phyloP scores from a whole-genome alignment of 257 asterid genomes.

The Cynanchum wilfordii region DNA sequence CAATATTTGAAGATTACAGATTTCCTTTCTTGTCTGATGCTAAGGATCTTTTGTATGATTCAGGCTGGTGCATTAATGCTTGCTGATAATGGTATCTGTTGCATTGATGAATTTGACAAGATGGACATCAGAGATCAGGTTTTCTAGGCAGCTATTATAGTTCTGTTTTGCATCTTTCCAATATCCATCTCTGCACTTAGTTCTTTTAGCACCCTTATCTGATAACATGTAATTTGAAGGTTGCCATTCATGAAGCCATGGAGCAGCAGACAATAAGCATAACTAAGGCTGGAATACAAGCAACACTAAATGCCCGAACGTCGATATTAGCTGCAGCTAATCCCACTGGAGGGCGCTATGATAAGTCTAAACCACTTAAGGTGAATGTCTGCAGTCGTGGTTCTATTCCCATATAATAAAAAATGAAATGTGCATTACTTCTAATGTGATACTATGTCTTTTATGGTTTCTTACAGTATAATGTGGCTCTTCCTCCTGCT shows the following conservation, averaged over 20 bases:
- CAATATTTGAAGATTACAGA: not conserved
- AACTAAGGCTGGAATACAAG: constrained; percentile 99
- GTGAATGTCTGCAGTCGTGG: constrained; percentile 31
- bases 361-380: constrained; percentile 91
- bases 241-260: constrained; percentile 99
- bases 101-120: constrained; percentile 98
- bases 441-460: constrained; percentile 9
- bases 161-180: constrained; percentile 7
- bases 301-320: constrained; percentile 95
- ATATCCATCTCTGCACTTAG: not conserved
- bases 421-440: not conserved
- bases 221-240: constrained; percentile 37
- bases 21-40: not conserved
- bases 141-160: constrained; percentile 11
- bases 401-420: not conserved
- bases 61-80: constrained; percentile 99
- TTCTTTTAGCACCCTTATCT: constrained; percentile 14
- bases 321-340: constrained; percentile 99
- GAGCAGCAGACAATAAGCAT: constrained; percentile 99
- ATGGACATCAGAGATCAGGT: constrained; percentile 99
- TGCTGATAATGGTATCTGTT: constrained; percentile 97
- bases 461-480: constrained; percentile 57
- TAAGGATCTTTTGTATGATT: constrained; percentile 11
- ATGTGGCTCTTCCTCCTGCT: constrained; percentile 99
- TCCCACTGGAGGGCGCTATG: constrained; percentile 99